These are phyloP conservation scores for Angophora floribunda DNA, from an alignment of 345 rosid genomes.

Conservation along the genomic window DNA sequence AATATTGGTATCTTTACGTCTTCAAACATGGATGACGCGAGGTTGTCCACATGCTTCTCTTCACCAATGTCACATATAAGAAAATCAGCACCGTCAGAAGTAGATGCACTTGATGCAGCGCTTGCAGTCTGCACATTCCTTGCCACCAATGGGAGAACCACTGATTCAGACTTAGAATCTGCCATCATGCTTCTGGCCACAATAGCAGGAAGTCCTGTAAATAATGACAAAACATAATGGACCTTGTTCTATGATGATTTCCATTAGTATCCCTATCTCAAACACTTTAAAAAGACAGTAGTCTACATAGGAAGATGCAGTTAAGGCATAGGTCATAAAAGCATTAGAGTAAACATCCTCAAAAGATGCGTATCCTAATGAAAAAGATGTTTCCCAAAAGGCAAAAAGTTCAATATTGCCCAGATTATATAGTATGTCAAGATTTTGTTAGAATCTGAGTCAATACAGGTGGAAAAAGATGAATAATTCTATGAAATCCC, in stretches of 20 bases:
- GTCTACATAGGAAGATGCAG: neutral
- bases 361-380: neutral
- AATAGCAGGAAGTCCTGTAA: constrained; percentile 76
- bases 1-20: constrained; percentile 67
- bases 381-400: neutral
- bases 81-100: constrained; percentile 97
- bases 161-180: constrained; percentile 53
- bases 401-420: neutral
- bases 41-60: constrained; percentile 21
- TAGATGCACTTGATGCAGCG: constrained; percentile 62
- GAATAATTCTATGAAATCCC: neutral
- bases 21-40: constrained; percentile 25
- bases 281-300: neutral
- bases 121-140: constrained; percentile 53
- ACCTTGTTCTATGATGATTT: neutral
- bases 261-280: neutral
- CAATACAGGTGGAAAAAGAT: neutral
- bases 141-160: constrained; percentile 82
- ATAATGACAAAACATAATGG: neutral
- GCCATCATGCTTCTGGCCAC: constrained; percentile 87
- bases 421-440: neutral
- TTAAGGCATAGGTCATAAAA: neutral
- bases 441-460: neutral
- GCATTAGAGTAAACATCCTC: neutral
- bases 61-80: constrained; percentile 35